phyloP scores from a whole-genome alignment of 208 protist genomes.

The Lotmaria passim region DNA sequence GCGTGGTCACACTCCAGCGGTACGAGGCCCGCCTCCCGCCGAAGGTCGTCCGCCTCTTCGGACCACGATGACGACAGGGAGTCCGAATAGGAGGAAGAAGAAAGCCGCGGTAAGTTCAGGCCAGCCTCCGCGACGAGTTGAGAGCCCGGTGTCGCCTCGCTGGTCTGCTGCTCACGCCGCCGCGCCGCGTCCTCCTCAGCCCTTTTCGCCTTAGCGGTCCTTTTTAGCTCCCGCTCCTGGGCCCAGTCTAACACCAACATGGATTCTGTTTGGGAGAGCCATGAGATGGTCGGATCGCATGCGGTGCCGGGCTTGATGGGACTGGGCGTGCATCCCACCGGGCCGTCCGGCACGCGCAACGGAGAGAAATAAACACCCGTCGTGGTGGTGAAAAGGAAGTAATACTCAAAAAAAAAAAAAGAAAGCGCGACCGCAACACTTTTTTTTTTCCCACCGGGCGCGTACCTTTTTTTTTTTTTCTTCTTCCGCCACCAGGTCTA shows the following conservation, averaged over 20 bases:
- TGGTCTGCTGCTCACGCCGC: not conserved
- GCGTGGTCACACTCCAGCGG: conserved; percentile 32
- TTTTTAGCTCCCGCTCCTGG: not conserved
- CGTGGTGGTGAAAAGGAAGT: conserved; percentile 22
- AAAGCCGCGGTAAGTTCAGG: conserved; percentile 2
- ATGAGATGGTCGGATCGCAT: conserved; percentile 38
- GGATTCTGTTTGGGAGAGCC: conserved; percentile 36
- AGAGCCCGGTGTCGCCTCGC: not conserved
- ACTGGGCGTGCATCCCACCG: conserved; percentile 32
- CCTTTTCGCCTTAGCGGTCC: conserved; percentile 2
- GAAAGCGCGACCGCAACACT: not conserved
- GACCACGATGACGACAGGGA: conserved; percentile 12
- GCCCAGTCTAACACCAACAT: conserved; percentile 32
- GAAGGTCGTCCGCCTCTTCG: conserved; percentile 8
- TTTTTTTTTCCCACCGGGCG: not conserved
- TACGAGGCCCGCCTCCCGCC: conserved; percentile 27
- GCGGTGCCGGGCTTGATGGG: conserved; percentile 36
- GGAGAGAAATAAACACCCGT: conserved; percentile 36
- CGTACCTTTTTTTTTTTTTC: conserved; percentile 5
- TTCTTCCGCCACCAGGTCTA: too few relatives aligned
- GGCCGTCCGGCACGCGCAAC: conserved; percentile 33
- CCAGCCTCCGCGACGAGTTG: conserved; percentile 14
- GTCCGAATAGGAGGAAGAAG: conserved; percentile 9
- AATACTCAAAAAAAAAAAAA: not conserved
- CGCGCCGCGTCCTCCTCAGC: conserved; percentile 7